Conservation (phyloP, 345 rosid species). For the thale cress (Arabidopsis thaliana) region TAIR10.1 NC_003074.8:18715001-18715500, state of each 20-base stretch:
- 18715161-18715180: constrained; percentile 18
- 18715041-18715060: constrained; percentile 61
- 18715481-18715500: constrained; percentile 50
- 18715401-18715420: constrained; percentile 43
- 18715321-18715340: constrained; percentile 50
- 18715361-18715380: constrained; percentile 79
- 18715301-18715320: constrained; percentile 62
- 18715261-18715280: constrained; percentile 46
- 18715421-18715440: constrained; percentile 65
- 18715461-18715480: constrained; percentile 68
- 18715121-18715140: constrained; percentile 16
- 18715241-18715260: constrained; percentile 65
- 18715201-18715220: constrained; percentile 13
- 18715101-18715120: constrained; percentile 81
- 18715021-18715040: constrained; percentile 66
- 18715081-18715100: constrained; percentile 63
- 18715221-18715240: constrained; percentile 76
- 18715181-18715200: constrained; percentile 11
- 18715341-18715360: constrained; percentile 40
- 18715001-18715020: constrained; percentile 45
- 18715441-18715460: constrained; percentile 66
- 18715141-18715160: constrained; percentile 13
- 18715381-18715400: constrained; percentile 55
- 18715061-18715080: constrained; percentile 43
- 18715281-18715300: constrained; percentile 79